Base-by-base conservation (phyloP, 768 basidiomycete genomes). In the Gloeopeniophorella convolvens region DNA sequence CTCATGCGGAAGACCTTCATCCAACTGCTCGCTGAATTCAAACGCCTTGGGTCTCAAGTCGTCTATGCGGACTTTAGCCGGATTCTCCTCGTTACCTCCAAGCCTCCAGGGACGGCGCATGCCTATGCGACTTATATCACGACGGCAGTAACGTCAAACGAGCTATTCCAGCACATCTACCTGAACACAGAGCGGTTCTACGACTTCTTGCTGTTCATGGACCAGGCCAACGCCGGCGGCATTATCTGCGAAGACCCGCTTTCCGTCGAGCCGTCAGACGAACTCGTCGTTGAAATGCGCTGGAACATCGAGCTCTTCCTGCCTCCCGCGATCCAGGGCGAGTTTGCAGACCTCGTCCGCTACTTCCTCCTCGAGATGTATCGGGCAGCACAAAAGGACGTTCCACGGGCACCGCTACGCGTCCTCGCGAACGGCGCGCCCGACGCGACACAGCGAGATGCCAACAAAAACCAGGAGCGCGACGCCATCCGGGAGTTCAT, bases 1-100 rank as follows among this genome's bases (percentile, higher is more conserved):
- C 77, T 98, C 40, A 99, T 99, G 96, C 82, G 89, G 52, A 98
- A 99, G 72, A 93, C 89, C 0, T 97, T 97, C 70, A 88, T 96
- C 49, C 96, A 98, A 67, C 75, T 99, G 56, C 76, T 98, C 18
- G 94, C 95, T 12, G 96, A 99, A 66, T 94, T 97, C 71, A 92
- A 88, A 60, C 80, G 96, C 15, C 76, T 99, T 1, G 96, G 96
- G 1, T 94, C 93, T 0, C 83, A 89, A 47, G 83, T 98, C 49
- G 79, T 98, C 26, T 91, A 93, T 55, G 95, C 94, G 21, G 92
- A 98, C 65, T 93, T 98, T 65, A 83, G 87, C 53, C 80, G 82
- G 9, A 83, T 99, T 58, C 73, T 96, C 36, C 80, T 99, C 30
- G 83, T 94, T 11, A 99, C 96, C 0, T 87, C 89, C 26, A 98